phyloP scores from a whole-genome alignment of 2,329 filamentous ascomycete species.

The Hymenoscyphus salicellus region DNA sequence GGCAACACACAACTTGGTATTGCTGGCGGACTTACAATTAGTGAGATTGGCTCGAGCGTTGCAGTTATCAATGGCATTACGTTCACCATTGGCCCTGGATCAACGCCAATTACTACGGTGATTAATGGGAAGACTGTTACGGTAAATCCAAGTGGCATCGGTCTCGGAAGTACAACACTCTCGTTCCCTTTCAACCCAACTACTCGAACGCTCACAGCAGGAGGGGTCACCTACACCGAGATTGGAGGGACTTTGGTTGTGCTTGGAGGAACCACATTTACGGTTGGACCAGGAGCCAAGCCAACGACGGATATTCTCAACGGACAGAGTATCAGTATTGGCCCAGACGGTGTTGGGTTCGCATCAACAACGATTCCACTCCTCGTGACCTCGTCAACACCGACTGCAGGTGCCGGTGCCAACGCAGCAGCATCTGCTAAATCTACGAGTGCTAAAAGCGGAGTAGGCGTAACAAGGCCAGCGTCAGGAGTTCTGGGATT shows the following conservation, averaged over 20 bases:
- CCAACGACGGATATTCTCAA: slow-evolving; percentile 22
- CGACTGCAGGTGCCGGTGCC: neutral
- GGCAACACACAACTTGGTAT: slow-evolving; percentile 27
- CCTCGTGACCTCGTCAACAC: slow-evolving; percentile 9
- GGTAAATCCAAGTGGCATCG: slow-evolving; percentile 49
- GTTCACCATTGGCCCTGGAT: slow-evolving; percentile 50
- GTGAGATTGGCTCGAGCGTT: slow-evolving; percentile 30
- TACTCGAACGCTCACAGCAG: slow-evolving; percentile 25
- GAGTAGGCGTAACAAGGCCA: slow-evolving; percentile 12
- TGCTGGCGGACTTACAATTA: slow-evolving; percentile 29
- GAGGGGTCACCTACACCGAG: slow-evolving; percentile 27
- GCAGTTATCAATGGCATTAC: slow-evolving; percentile 50
- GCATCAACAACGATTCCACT: slow-evolving; percentile 28
- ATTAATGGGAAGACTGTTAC: slow-evolving; percentile 51
- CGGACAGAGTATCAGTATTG: slow-evolving; percentile 30
- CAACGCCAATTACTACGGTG: slow-evolving; percentile 44
- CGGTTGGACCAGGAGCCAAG: slow-evolving; percentile 21
- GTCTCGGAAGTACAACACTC: slow-evolving; percentile 23
- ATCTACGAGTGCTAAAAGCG: slow-evolving; percentile 17
- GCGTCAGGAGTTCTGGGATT: slow-evolving; percentile 12
- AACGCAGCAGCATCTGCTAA: neutral
- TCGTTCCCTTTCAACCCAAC: slow-evolving; percentile 25
- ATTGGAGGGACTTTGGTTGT: slow-evolving; percentile 25
- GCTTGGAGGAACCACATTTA: slow-evolving; percentile 30
- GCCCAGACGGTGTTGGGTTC: slow-evolving; percentile 31